Evolutionary conservation across 306 rosid genomes (phyloP).

Genomic region (Crotalaria pallida): DNA sequence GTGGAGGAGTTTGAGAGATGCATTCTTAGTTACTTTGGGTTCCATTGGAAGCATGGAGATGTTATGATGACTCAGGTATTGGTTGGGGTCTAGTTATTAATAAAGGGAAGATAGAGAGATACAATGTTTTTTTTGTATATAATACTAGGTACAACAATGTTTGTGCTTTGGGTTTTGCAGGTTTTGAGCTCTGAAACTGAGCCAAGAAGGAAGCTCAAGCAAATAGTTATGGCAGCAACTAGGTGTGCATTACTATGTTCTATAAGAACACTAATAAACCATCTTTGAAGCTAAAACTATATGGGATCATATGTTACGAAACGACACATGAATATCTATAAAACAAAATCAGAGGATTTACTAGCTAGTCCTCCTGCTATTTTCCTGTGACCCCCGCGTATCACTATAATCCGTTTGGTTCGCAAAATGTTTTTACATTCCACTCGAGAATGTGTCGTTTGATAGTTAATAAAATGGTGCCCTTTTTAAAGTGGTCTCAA

Average conservation of each 20-base stretch:
- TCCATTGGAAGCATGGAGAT: constrained; percentile 86
- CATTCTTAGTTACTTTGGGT: constrained; percentile 90
- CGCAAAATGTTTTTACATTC: neutral
- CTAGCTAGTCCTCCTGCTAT: neutral
- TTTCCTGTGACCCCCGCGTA: neutral
- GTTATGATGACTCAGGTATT: constrained; percentile 79
- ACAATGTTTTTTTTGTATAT: neutral
- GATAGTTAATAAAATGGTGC: neutral
- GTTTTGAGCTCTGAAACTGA: constrained; percentile 66
- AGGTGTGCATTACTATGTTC: constrained; percentile 38
- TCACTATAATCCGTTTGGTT: neutral
- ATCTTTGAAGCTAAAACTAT: neutral
- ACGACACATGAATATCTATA: neutral
- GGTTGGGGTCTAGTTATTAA: neutral
- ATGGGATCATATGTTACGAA: neutral
- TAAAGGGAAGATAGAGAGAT: neutral
- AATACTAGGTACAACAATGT: neutral
- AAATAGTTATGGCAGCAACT: constrained; percentile 85
- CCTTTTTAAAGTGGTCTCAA: neutral
- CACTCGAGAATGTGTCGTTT: neutral
- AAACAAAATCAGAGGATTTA: neutral
- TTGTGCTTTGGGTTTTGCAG: constrained; percentile 34
- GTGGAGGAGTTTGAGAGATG: constrained; percentile 98
- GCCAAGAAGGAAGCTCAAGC: constrained; percentile 71
- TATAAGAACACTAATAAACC: neutral